Evolutionary conservation across 495 filamentous ascomycete species (phyloP), one percentile per base, ranked within the genome.

Genomic region (Aspergillus sparsus): DNA sequence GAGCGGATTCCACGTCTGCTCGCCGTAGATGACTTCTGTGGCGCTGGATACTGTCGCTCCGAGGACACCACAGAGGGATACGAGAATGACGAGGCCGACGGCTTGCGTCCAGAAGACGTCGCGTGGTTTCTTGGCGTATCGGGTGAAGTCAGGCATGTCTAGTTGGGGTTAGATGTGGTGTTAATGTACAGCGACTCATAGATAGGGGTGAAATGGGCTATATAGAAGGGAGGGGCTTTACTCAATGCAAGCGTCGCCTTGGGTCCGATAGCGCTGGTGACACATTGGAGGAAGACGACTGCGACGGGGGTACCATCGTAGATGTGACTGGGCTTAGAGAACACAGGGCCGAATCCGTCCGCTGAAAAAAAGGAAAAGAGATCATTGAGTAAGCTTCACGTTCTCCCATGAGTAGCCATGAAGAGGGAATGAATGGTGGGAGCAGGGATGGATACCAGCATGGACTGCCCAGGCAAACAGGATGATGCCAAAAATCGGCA

Each of bases 141-240:
- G 77, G 13, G 79, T 80, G 73, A 87, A 87, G 70, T 88, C 85
- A 15, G 81, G 79, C 59, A 83, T 83, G 70, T 84, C 57, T 60
- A n/a, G 37, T 32, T 44, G 1, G 16, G 11, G 7, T 16, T 4
- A 31, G 2, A 7, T 15, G 45, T 56, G 35, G 6, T 56, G 12
- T 7, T 11, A 10, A 13, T 45, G 2, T 15, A 7, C 2, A 11
- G 7, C 6, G 1, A 11, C 11, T 12, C 1, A n/a, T 6, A 36
- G 12, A 32, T 39, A 3, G 15, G 1, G 32, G 13, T 31, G 27
- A 16, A 16, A 15, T 12, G 41, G 27, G 54, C 12, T 27, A 41
- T 27, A 1, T 3, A 27, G 32, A 18, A 35, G 12, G 16, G 13
- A 50, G 31, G 55, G 39, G 21, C n/a, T n/a, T 6, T 60, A 60